Evolutionary conservation across 2,329 filamentous ascomycete species (phyloP).

Genomic region (Dothiorella sarmentorum): DNA sequence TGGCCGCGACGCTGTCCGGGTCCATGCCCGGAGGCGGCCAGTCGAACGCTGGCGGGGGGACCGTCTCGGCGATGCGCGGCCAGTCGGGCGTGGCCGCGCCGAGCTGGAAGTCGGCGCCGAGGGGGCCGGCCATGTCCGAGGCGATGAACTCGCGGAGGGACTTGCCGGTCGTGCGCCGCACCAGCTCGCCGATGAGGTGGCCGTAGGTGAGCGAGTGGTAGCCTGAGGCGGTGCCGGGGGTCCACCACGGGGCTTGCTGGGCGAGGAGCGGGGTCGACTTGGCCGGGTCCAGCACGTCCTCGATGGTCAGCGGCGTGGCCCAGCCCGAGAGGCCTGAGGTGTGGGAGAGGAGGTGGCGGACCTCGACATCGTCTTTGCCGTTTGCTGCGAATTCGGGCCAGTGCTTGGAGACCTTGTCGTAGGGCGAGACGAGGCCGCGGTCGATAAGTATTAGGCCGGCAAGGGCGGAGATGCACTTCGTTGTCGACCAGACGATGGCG

Average conservation of each 20-base stretch:
- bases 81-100: neutral
- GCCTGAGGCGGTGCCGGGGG: neutral
- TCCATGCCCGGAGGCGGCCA: neutral
- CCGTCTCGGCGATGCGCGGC: neutral
- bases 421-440: conserved; percentile 26
- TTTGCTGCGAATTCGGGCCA: conserved; percentile 35
- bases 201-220: conserved; percentile 10
- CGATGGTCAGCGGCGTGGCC: neutral
- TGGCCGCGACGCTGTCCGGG: neutral
- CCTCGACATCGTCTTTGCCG: conserved; percentile 29
- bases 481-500: conserved; percentile 25
- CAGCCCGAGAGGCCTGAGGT: conserved; percentile 7
- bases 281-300: neutral
- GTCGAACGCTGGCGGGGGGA: neutral
- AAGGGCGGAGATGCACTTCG: conserved; percentile 27
- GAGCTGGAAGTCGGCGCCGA: conserved; percentile 8
- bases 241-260: neutral
- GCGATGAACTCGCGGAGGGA: neutral
- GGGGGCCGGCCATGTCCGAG: neutral
- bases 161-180: neutral
- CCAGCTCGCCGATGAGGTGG: conserved; percentile 1
- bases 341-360: conserved; percentile 21
- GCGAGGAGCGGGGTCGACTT: neutral
- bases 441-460: conserved; percentile 28
- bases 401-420: conserved; percentile 29